phyloP scores from a whole-genome alignment of 1,139 yeast species.

The Yamadazyma sp. region DNA sequence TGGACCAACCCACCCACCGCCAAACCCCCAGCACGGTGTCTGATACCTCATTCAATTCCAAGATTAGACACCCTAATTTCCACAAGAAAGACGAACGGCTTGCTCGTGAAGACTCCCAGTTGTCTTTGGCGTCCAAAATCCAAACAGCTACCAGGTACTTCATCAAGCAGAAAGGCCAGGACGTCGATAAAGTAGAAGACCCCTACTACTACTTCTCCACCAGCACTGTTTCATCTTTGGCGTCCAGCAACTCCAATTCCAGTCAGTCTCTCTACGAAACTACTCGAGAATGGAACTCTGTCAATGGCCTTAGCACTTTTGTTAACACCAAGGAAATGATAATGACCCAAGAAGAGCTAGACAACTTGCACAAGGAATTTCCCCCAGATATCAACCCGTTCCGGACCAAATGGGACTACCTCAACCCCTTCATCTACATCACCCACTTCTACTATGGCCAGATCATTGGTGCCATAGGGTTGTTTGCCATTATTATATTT shows the following conservation, averaged over 20 bases:
- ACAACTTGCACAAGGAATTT: conserved; percentile 13
- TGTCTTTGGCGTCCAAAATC: conserved; percentile 15
- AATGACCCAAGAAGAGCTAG: conserved; percentile 13
- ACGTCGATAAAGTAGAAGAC: conserved; percentile 13
- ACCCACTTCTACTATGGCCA: conserved; percentile 13
- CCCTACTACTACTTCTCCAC: conserved; percentile 17
- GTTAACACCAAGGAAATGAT: conserved; percentile 9
- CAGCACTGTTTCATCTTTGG: conserved; percentile 1
- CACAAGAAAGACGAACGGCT: conserved; percentile 14
- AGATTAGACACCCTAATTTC: conserved; percentile 17
- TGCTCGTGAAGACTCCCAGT: conserved; percentile 6
- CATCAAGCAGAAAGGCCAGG: conserved; percentile 7
- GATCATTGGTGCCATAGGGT: conserved; percentile 11
- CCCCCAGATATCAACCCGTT: conserved; percentile 12
- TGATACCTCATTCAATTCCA: conserved; percentile 3
- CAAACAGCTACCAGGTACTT: conserved; percentile 16
- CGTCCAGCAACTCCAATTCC: not conserved
- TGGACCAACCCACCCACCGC: not conserved
- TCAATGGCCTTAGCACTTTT: not conserved
- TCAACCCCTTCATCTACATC: conserved; percentile 15
- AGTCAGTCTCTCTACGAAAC: not conserved
- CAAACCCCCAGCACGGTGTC: not conserved
- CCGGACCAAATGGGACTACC: conserved; percentile 12
- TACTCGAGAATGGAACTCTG: not conserved
- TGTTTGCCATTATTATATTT: conserved; percentile 15